Percentiles rank a stretch among this genome's conserved stretches.
phyloP scores from a whole-genome alignment of 768 basidiomycete species.

The Trametes elegans region DNA sequence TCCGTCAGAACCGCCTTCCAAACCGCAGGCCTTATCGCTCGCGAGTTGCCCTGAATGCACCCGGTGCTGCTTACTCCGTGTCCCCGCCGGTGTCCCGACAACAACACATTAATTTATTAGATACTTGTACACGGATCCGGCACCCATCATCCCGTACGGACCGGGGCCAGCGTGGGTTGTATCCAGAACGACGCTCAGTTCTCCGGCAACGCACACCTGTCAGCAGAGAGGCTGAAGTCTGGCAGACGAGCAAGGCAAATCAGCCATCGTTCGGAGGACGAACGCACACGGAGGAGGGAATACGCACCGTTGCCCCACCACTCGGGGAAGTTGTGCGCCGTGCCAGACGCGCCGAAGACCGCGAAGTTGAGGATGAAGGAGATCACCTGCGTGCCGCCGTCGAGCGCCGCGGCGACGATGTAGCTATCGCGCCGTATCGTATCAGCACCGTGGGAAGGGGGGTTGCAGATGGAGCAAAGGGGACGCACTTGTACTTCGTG shows the following conservation, averaged over 20 bases:
- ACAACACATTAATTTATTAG: too few relatives aligned
- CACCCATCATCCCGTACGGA: too few relatives aligned
- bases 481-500: constrained; percentile 34
- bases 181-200: too few relatives aligned
- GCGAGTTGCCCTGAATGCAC: too few relatives aligned
- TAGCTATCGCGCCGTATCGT: constrained; percentile 26
- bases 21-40: too few relatives aligned
- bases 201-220: constrained; percentile 23
- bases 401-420: constrained; percentile 39
- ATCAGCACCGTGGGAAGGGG: neutral
- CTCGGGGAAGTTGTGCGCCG: constrained; percentile 26
- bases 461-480: neutral
- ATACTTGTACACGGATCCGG: too few relatives aligned
- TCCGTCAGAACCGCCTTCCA: too few relatives aligned
- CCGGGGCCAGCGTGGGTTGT: too few relatives aligned
- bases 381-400: constrained; percentile 39
- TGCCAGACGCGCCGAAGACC: constrained; percentile 30
- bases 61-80: too few relatives aligned
- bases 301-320: constrained; percentile 29
- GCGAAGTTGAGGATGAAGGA: constrained; percentile 36
- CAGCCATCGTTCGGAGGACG: neutral
- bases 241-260: neutral
- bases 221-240: constrained; percentile 27
- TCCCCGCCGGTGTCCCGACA: too few relatives aligned
- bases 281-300: neutral